These are phyloP conservation scores for Talaromyces wortmannii DNA, from an alignment of 495 filamentous ascomycete genomes.

Conservation along the genomic window DNA sequence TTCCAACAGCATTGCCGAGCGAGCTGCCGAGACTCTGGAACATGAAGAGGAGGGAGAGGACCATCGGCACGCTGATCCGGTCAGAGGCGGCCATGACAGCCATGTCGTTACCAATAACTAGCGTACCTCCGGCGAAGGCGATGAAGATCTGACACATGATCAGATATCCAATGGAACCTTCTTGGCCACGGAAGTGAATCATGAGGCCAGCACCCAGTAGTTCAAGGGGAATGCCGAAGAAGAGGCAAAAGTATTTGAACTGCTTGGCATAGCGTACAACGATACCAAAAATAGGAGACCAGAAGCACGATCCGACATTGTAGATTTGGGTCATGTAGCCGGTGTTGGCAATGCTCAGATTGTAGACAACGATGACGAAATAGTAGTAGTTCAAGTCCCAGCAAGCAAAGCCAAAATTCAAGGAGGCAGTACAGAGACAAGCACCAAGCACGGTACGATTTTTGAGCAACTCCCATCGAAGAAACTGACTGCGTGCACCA, in stretches of 20 bases:
- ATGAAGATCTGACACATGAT: slow-evolving; percentile 79
- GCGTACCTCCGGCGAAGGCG: slow-evolving; percentile 57
- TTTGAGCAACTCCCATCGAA: slow-evolving; percentile 52
- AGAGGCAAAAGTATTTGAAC: slow-evolving; percentile 51
- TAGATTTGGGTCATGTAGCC: slow-evolving; percentile 64
- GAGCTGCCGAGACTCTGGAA: slow-evolving; percentile 63
- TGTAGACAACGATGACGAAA: slow-evolving; percentile 67
- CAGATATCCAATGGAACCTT: slow-evolving; percentile 54
- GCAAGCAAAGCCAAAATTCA: slow-evolving; percentile 60
- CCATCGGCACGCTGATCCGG: slow-evolving; percentile 59
- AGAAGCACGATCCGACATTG: slow-evolving; percentile 61
- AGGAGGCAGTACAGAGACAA: slow-evolving; percentile 42
- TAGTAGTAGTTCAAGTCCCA: slow-evolving; percentile 63
- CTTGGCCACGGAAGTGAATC: slow-evolving; percentile 61
- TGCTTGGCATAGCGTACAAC: slow-evolving; percentile 48
- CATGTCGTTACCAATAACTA: slow-evolving; percentile 65
- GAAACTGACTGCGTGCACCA: slow-evolving; percentile 48
- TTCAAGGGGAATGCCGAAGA: slow-evolving; percentile 55
- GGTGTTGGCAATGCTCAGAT: slow-evolving; percentile 46
- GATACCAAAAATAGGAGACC: slow-evolving; percentile 47
- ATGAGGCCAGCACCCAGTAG: slow-evolving; percentile 59
- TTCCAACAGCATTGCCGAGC: slow-evolving; percentile 58
- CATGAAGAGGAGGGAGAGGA: slow-evolving; percentile 60
- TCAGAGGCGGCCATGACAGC: slow-evolving; percentile 63
- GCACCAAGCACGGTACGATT: slow-evolving; percentile 61